Percentiles rank a stretch among this genome's conserved stretches.
Conservation (phyloP, 2,329 filamentous ascomycete genomes). For the Leptographium procerum region DNA sequence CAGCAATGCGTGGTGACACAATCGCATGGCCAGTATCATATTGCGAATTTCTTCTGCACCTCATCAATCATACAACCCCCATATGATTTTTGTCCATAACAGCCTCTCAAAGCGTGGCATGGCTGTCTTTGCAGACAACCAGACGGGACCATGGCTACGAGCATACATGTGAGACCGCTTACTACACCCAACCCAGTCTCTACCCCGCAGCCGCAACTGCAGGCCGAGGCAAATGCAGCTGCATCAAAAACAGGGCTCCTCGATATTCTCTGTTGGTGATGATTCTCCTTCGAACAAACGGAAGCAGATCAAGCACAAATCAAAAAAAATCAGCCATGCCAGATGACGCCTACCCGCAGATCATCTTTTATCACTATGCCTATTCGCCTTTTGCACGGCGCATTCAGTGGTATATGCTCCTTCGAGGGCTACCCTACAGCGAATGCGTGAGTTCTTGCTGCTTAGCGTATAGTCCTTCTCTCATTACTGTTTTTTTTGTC, state of each 20-base stretch:
- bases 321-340: neutral
- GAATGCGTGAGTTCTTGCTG: conserved; percentile 46
- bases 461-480: neutral
- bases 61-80: too few species aligned
- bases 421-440: conserved; percentile 53
- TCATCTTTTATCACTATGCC: conserved; percentile 56
- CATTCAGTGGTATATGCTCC: conserved; percentile 55
- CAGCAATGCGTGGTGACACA: too few species aligned
- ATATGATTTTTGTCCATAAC: too few species aligned
- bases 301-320: neutral
- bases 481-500: neutral
- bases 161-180: too few species aligned
- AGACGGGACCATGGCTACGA: neutral
- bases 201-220: neutral
- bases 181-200: neutral
- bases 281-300: neutral
- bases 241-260: neutral
- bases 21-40: too few species aligned
- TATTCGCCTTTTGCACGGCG: conserved; percentile 54
- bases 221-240: neutral
- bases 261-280: neutral
- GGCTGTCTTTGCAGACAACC: too few species aligned
- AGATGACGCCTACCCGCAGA: conserved; percentile 15
- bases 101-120: too few species aligned
- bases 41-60: too few species aligned